A percentile compares a stretch with the other conserved stretches of the same genome.
Conservation (phyloP, 129 eudicot species). For the Artemisia annua region DNA sequence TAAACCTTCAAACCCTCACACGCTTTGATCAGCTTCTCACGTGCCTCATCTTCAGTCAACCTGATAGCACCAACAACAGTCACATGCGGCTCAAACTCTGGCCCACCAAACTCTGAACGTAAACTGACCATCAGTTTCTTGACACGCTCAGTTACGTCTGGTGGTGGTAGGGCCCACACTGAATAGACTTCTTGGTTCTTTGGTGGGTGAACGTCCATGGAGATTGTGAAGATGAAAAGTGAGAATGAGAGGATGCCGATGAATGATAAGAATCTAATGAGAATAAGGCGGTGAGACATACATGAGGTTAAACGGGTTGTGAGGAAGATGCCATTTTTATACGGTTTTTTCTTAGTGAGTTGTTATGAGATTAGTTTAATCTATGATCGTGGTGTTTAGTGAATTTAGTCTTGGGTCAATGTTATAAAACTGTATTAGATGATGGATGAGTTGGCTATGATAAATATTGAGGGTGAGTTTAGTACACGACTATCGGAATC, state of each 20-base stretch:
- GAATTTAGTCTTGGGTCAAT: too few relatives aligned
- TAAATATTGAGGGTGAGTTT: too few relatives aligned
- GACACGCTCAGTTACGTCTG: constrained; percentile 50
- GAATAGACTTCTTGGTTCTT: constrained; percentile 54
- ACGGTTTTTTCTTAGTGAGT: too few relatives aligned
- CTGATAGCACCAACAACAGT: constrained; percentile 83
- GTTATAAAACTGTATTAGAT: too few relatives aligned
- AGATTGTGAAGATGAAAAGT: constrained; percentile 34
- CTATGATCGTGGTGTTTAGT: too few relatives aligned
- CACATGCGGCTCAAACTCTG: constrained; percentile 97
- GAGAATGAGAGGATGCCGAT: constrained; percentile 27
- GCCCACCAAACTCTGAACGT: constrained; percentile 83
- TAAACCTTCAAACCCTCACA: constrained; percentile 70
- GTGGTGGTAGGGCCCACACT: constrained; percentile 90
- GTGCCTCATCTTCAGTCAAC: constrained; percentile 80
- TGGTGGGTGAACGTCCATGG: constrained; percentile 45
- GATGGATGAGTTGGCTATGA: too few relatives aligned
- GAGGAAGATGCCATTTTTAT: too few relatives aligned
- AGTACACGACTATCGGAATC: too few relatives aligned
- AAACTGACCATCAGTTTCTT: constrained; percentile 78
- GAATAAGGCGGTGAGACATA: constrained; percentile 10
- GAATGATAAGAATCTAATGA: constrained; percentile 31
- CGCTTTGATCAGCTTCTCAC: constrained; percentile 58
- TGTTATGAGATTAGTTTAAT: too few relatives aligned
- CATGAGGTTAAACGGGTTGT: too few relatives aligned